Conservation (phyloP, 495 filamentous ascomycete species). For the Hypomontagnella submonticulosa region DNA sequence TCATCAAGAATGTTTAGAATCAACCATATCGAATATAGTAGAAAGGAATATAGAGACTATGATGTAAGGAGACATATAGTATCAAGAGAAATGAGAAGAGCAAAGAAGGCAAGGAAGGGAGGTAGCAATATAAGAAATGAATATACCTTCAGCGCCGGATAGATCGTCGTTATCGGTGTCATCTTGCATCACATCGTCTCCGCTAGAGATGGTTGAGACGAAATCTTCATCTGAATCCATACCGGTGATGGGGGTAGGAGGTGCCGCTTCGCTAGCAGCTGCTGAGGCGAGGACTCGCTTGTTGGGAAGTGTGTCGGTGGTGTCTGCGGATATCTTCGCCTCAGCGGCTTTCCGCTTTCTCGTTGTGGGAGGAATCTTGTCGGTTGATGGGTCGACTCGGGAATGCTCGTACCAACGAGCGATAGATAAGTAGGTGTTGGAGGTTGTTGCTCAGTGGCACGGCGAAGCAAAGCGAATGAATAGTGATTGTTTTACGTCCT, state of each 20-base stretch:
- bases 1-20: constrained; percentile 6
- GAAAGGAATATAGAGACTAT: background rate
- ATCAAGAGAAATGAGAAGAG: background rate
- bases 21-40: too few relatives aligned
- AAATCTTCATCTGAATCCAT: constrained; percentile 99
- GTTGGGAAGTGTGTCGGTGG: constrained; percentile 55
- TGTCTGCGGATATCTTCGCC: constrained; percentile 66
- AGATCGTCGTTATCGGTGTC: constrained; percentile 79
- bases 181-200: constrained; percentile 76
- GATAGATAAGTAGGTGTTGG: constrained; percentile 8
- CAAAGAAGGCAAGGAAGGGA: background rate
- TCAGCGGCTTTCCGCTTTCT: constrained; percentile 94
- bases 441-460: constrained; percentile 8
- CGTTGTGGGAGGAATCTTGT: constrained; percentile 71
- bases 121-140: constrained; percentile 11
- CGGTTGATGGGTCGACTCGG: constrained; percentile 46
- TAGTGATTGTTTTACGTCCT: background rate
- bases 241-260: constrained; percentile 72
- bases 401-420: constrained; percentile 44
- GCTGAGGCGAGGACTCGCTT: constrained; percentile 65
- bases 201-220: constrained; percentile 85
- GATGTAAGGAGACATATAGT: background rate
- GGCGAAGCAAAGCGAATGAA: constrained; percentile 6
- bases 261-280: constrained; percentile 58
- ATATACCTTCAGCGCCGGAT: constrained; percentile 79